Evolutionary conservation across 495 filamentous ascomycete genomes (phyloP).

Genomic region (Aspergillus ellipticus): DNA sequence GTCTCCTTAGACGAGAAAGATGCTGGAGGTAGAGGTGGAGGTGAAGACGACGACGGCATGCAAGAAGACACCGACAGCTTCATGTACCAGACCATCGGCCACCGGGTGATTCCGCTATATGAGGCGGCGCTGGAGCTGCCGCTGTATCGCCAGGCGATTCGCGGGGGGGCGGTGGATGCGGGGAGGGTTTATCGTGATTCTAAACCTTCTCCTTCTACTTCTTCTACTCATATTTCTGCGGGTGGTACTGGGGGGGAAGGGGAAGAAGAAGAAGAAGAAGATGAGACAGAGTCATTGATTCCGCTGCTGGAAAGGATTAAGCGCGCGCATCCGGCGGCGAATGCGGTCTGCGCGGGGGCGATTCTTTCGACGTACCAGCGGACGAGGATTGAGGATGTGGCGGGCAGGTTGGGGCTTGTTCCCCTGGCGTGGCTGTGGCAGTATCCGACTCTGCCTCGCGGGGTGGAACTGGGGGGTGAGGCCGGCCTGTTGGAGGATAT

Average conservation of each 20-base stretch:
- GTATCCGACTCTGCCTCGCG: conserved; percentile 66
- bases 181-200: conserved; percentile 22
- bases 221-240: no score
- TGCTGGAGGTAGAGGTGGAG: no score
- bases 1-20: no score
- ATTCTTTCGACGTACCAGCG: conserved; percentile 95
- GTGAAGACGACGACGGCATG: not conserved
- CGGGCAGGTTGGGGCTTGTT: conserved; percentile 66
- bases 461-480: conserved; percentile 26
- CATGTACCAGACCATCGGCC: conserved; percentile 99
- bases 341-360: conserved; percentile 84
- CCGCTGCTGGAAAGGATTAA: conserved; percentile 65
- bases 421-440: conserved; percentile 90
- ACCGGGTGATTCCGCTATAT: conserved; percentile 82
- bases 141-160: conserved; percentile 72
- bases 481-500: conserved; percentile 73
- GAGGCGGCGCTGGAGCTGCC: conserved; percentile 70
- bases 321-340: conserved; percentile 64
- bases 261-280: conserved; percentile 25
- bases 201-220: no score
- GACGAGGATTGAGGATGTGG: conserved; percentile 87
- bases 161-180: conserved; percentile 61
- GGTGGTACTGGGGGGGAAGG: not conserved
- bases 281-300: conserved; percentile 86
- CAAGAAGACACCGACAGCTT: conserved; percentile 70